These are phyloP conservation scores for Spencermartinsiella europaea DNA, from an alignment of 805 yeast genomes.

Conservation along the genomic window DNA sequence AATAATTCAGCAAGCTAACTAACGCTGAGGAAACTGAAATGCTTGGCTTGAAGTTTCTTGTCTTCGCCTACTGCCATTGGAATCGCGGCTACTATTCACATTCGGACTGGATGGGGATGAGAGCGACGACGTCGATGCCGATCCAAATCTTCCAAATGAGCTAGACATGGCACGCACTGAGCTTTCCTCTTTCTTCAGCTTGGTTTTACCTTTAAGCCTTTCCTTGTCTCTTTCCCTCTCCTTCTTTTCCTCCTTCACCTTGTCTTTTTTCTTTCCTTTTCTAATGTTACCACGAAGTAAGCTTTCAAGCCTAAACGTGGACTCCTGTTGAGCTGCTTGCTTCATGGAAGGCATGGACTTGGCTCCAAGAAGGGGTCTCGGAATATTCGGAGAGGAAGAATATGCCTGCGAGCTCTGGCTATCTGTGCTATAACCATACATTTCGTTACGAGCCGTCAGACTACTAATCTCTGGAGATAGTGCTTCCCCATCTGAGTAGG, in stretches of 20 bases:
- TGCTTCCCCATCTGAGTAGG: slow-evolving; percentile 1
- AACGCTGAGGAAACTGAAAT: neutral
- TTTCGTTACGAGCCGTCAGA: slow-evolving; percentile 1
- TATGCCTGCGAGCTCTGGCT: neutral
- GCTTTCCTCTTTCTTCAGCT: slow-evolving; percentile 6
- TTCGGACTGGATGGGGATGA: neutral
- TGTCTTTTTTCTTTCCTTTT: slow-evolving; percentile 18
- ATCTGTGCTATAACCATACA: neutral
- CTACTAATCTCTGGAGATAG: neutral
- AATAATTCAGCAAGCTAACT: too few species aligned
- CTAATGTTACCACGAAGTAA: slow-evolving; percentile 27
- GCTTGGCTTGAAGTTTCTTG: too few species aligned
- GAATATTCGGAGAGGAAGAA: neutral
- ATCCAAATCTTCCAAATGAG: neutral
- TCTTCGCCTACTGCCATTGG: too few species aligned
- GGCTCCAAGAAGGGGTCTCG: neutral
- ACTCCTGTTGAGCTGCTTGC: slow-evolving; percentile 19
- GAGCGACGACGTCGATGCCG: neutral
- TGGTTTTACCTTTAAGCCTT: slow-evolving; percentile 1
- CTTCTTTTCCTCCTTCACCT: slow-evolving; percentile 10
- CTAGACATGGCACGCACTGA: neutral
- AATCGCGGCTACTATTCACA: neutral
- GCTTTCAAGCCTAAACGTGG: slow-evolving; percentile 33
- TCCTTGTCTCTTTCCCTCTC: slow-evolving; percentile 4
- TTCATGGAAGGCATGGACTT: neutral